Evolutionary conservation across 768 basidiomycete species (phyloP).

Genomic region (Phaffia tasmanica): DNA sequence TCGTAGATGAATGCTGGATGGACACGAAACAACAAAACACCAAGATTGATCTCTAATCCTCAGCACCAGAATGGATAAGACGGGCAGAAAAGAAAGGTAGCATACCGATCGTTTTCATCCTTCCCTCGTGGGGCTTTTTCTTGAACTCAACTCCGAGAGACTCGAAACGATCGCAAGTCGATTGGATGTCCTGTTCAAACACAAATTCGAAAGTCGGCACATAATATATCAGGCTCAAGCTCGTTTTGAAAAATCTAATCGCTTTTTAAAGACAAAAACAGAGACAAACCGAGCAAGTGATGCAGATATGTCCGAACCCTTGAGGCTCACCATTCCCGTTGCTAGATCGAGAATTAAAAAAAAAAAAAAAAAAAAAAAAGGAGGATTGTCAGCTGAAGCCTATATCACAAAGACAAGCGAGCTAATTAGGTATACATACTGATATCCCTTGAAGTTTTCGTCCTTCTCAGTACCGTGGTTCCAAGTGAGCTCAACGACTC

Average conservation of each 20-base stretch:
- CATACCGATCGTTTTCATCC: constrained; percentile 44
- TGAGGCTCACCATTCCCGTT: constrained; percentile 77
- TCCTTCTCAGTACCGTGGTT: constrained; percentile 85
- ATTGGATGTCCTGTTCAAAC: constrained; percentile 69
- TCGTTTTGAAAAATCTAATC: not conserved
- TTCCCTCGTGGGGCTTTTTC: constrained; percentile 75
- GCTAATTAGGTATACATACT: no score
- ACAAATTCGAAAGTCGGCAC: constrained; percentile 32
- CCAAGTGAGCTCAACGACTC: constrained; percentile 71
- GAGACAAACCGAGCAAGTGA: constrained; percentile 34
- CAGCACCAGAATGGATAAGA: no score
- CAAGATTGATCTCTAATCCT: no score
- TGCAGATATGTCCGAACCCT: constrained; percentile 77
- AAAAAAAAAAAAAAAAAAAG: no score
- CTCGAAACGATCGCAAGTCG: constrained; percentile 74
- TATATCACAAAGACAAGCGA: no score
- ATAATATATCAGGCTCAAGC: not conserved
- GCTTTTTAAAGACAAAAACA: not conserved
- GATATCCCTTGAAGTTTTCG: constrained; percentile 63
- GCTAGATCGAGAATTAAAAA: constrained; percentile 31
- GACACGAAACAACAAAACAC: no score
- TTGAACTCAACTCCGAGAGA: constrained; percentile 68
- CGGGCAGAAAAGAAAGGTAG: no score
- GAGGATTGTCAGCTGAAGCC: no score
- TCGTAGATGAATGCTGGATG: no score